Conservation (phyloP, 768 basidiomycete species). For the Pleurotus salmoneostramineus region DNA sequence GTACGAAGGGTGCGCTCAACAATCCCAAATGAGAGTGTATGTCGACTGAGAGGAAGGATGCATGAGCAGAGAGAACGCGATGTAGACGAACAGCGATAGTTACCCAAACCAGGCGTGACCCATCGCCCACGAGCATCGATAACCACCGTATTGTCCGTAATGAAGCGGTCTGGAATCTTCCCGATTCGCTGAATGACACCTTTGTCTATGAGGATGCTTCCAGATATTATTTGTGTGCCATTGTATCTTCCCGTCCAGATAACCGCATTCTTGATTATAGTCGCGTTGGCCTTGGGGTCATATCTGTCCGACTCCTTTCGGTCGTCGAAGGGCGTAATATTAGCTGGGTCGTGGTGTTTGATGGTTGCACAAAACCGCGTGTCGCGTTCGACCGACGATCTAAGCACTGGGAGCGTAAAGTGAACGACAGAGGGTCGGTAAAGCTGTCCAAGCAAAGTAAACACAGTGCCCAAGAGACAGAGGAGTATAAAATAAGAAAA, state of each 20-base stretch:
- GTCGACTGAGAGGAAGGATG: constrained; percentile 41
- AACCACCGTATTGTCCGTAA: constrained; percentile 15
- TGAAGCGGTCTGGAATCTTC: constrained; percentile 28
- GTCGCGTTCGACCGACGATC: neutral
- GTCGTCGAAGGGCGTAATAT: neutral
- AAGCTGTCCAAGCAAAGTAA: neutral
- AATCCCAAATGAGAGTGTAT: constrained; percentile 82
- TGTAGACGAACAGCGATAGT: neutral
- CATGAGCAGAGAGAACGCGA: neutral
- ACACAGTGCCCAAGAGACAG: neutral
- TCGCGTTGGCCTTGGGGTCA: constrained; percentile 55
- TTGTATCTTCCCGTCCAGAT: constrained; percentile 55
- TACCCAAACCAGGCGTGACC: constrained; percentile 61
- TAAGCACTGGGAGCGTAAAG: neutral
- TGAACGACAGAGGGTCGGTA: neutral
- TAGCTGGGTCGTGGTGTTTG: neutral
- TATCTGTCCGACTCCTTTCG: constrained; percentile 54
- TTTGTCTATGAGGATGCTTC: constrained; percentile 57
- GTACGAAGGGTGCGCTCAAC: constrained; percentile 55
- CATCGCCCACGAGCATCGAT: constrained; percentile 62
- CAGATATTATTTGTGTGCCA: constrained; percentile 52
- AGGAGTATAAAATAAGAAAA: neutral
- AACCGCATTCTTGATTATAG: constrained; percentile 69
- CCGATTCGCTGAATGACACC: constrained; percentile 55
- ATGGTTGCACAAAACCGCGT: neutral